Base-by-base conservation (phyloP, 2,329 filamentous ascomycete genomes). In the Sporothrix pallida region DNA sequence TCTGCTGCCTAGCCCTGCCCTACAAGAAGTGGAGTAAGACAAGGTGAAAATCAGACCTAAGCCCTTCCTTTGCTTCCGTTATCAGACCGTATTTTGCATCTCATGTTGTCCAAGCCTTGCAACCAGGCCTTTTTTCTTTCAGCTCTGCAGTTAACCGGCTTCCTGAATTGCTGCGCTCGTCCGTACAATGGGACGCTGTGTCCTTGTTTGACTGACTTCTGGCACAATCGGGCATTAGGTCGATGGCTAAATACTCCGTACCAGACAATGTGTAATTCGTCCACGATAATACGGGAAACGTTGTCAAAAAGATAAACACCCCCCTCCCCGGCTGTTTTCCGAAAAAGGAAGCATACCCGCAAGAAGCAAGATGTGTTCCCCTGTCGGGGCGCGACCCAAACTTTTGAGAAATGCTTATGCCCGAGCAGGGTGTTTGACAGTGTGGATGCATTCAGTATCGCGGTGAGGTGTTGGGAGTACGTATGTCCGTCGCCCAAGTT, bases 1-100 rank as follows among this genome's bases (percentile, higher is more conserved):
- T 37, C 42, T 71, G 70, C 23, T 71, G 70, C 70, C 70, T 71
- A 52, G 54, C 15, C 69, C 20, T 20, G 44, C 54, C 68, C 63
- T 50, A 50, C 44, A 67, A 12, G 23, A 15, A 60, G 58, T 26
- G 42, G n/a, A 42, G 42, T 46, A 65, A 26, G 60, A 15, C 3
- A 2, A 42, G n/a, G n/a, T 37, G 42, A 46, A 20, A 46, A 42
- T n/a, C 60, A 65, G 17, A 48, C 1, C 42, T 12, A 23, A 10
- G 46, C 7, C 54, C n/a, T n/a, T 46, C 42, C 42, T 20, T 12
- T 42, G 31, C 31, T 37, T 37, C 31, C 31, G 7, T 23, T 26
- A 15, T 48, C 65, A 68, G 46, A 23, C 63, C 44, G 63, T n/a
- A 68, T 68, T 37, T 31, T 37, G 65, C 23, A 48, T 48, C 62